Conservation (phyloP, 805 yeast species). For the Pichia exigua region DNA sequence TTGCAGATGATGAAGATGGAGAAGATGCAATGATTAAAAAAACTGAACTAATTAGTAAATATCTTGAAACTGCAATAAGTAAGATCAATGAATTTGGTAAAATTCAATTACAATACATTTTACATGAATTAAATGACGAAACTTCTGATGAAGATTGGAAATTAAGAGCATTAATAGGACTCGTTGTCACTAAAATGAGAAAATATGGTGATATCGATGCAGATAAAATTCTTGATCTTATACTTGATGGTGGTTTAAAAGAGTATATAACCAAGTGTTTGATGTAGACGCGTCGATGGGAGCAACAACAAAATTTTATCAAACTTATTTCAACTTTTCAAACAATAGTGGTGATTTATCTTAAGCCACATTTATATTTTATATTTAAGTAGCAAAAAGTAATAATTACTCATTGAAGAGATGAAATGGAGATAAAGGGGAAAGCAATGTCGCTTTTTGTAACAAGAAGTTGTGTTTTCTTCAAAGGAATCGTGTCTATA, state of each 20-base stretch:
- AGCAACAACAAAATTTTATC: background rate
- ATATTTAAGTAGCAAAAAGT: too few relatives aligned
- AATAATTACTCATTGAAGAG: too few relatives aligned
- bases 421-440: background rate
- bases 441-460: background rate
- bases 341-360: background rate
- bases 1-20: conserved; percentile 11
- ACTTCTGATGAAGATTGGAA: conserved; percentile 3
- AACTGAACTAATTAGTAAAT: conserved; percentile 8
- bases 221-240: background rate
- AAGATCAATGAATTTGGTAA: background rate
- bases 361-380: background rate
- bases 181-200: background rate
- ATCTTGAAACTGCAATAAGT: conserved; percentile 2
- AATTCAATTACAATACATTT: background rate
- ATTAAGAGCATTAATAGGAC: background rate
- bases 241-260: background rate
- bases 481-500: background rate
- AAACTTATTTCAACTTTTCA: too few relatives aligned
- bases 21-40: conserved; percentile 18
- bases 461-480: background rate
- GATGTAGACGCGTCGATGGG: background rate
- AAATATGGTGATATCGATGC: background rate
- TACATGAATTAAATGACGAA: background rate
- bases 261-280: background rate